Percentiles rank a stretch among this genome's conserved stretches.
Conservation (phyloP, 2,329 filamentous ascomycete genomes). For the Penicillium occitanis region DNA sequence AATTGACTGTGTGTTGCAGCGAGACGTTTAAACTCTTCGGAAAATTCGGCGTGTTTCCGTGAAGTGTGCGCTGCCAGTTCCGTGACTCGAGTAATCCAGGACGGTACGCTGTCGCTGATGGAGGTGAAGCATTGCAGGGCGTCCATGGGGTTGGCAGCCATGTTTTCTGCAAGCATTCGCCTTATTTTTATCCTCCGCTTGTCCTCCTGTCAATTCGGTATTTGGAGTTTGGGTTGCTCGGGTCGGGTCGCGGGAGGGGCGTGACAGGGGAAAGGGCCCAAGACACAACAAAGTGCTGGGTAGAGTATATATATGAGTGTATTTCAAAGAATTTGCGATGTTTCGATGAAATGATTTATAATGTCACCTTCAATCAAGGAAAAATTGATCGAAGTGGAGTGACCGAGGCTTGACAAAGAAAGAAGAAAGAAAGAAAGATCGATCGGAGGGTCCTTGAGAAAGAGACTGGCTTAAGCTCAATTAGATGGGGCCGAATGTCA, state of each 20-base stretch:
- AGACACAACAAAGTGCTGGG: constrained; percentile 18
- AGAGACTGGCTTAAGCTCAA: not conserved
- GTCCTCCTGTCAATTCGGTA: not conserved
- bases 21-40: constrained; percentile 43
- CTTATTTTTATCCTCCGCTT: not conserved
- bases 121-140: constrained; percentile 47
- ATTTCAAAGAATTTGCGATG: not conserved
- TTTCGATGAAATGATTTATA: not conserved
- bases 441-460: not conserved
- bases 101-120: constrained; percentile 45
- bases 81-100: constrained; percentile 46
- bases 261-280: constrained; percentile 9
- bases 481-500: not conserved
- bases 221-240: not conserved
- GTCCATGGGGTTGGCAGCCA: constrained; percentile 32
- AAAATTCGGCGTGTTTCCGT: constrained; percentile 45
- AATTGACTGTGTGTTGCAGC: constrained; percentile 24
- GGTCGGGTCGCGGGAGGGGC: not conserved
- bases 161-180: not conserved
- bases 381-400: not conserved
- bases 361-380: not conserved
- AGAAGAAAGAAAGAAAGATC: not conserved
- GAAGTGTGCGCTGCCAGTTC: constrained; percentile 43
- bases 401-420: not conserved
- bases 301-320: not conserved